These are phyloP conservation scores for Cairneyella variabilis DNA, from an alignment of 495 filamentous ascomycete genomes.

Conservation along the genomic window DNA sequence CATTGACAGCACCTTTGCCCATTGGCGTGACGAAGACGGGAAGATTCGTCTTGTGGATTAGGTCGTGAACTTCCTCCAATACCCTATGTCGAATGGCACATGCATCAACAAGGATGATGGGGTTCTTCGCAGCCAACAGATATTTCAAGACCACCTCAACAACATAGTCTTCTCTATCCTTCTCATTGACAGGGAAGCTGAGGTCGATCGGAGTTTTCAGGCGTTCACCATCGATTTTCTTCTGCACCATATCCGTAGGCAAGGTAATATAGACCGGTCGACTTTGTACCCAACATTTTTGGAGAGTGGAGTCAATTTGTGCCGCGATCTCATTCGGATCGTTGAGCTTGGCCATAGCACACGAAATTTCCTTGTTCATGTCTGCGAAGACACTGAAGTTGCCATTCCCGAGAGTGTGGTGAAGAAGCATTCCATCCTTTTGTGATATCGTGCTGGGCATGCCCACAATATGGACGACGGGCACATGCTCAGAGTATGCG, in stretches of 20 bases:
- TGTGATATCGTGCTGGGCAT: conserved; percentile 58
- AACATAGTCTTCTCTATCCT: conserved; percentile 76
- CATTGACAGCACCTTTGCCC: conserved; percentile 87
- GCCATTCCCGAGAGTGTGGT: conserved; percentile 92
- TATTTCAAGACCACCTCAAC: conserved; percentile 76
- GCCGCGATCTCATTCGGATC: conserved; percentile 63
- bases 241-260: conserved; percentile 79
- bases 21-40: conserved; percentile 88
- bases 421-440: conserved; percentile 64
- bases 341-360: conserved; percentile 63
- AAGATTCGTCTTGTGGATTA: conserved; percentile 72
- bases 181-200: conserved; percentile 56
- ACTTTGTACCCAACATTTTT: conserved; percentile 70
- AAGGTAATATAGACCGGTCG: conserved; percentile 83
- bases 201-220: conserved; percentile 70
- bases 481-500: conserved; percentile 69
- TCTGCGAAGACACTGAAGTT: conserved; percentile 80
- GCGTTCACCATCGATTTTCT: conserved; percentile 70
- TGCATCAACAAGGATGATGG: conserved; percentile 86
- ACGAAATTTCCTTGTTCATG: conserved; percentile 72
- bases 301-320: conserved; percentile 76
- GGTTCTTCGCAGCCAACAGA: conserved; percentile 69
- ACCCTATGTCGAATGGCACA: conserved; percentile 80
- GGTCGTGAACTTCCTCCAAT: conserved; percentile 67
- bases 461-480: conserved; percentile 81